Percentiles rank a stretch among this genome's conserved stretches.
Conservation (phyloP, 2,329 filamentous ascomycete species). For the Cytospora piceicola region DNA sequence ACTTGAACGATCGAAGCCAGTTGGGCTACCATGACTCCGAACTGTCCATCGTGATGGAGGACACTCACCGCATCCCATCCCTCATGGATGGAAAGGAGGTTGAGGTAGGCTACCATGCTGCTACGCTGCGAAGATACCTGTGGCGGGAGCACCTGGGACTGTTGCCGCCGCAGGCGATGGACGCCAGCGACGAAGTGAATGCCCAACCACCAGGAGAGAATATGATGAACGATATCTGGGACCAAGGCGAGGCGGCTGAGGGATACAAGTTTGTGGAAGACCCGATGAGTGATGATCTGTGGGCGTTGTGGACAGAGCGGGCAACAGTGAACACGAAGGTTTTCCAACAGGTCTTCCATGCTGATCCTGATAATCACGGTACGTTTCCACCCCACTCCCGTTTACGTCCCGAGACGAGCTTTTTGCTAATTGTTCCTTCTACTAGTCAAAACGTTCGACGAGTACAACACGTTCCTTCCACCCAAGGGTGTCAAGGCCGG, state of each 20-base stretch:
- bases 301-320: constrained; percentile 68
- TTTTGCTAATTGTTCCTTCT: not conserved
- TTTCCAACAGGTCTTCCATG: constrained; percentile 81
- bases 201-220: constrained; percentile 71
- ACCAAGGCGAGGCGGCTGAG: constrained; percentile 66
- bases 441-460: constrained; percentile 80
- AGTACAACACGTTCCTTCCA: constrained; percentile 81
- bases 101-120: constrained; percentile 79
- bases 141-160: constrained; percentile 92
- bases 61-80: constrained; percentile 70
- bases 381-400: constrained; percentile 37
- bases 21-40: constrained; percentile 90
- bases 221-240: constrained; percentile 65
- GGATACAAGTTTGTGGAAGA: constrained; percentile 70
- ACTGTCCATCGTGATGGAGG: constrained; percentile 86
- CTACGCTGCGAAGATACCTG: constrained; percentile 78
- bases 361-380: constrained; percentile 87
- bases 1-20: constrained; percentile 90
- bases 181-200: constrained; percentile 70
- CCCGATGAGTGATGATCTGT: constrained; percentile 68
- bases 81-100: constrained; percentile 80
- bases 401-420: not conserved
- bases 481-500: constrained; percentile 75
- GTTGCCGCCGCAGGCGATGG: constrained; percentile 71
- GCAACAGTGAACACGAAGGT: constrained; percentile 74